These are phyloP conservation scores for Pistacia atlantica DNA, from an alignment of 345 rosid genomes.

Conservation along the genomic window DNA sequence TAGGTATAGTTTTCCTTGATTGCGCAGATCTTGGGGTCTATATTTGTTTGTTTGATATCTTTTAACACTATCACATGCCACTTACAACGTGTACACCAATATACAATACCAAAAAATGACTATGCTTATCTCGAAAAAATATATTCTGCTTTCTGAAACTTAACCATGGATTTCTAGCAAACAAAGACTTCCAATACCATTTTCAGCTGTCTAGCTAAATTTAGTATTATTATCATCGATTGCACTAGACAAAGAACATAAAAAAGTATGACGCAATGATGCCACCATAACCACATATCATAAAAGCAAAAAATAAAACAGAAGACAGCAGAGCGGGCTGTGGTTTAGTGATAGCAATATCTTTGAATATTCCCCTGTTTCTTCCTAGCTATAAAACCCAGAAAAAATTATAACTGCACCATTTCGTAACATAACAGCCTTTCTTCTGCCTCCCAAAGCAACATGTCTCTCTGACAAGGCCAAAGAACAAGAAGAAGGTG, in stretches of 20 bases:
- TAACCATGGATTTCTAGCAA: conserved; percentile 4
- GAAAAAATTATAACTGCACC: too few species aligned
- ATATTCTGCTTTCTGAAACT: neutral
- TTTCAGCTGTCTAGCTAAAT: neutral
- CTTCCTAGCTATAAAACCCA: too few species aligned
- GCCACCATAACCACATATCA: neutral
- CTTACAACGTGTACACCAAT: neutral
- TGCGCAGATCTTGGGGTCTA: neutral
- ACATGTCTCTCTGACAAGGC: too few species aligned
- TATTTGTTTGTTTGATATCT: neutral
- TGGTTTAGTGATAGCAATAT: too few species aligned
- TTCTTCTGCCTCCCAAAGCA: too few species aligned
- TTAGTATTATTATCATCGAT: neutral
- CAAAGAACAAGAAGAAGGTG: too few species aligned
- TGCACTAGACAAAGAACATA: neutral
- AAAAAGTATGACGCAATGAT: neutral
- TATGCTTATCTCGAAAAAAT: neutral
- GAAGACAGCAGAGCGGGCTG: too few species aligned
- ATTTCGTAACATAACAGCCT: too few species aligned
- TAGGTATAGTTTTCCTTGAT: neutral
- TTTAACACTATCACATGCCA: neutral
- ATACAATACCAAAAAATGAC: too few species aligned
- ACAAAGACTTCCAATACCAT: neutral
- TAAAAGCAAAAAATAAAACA: neutral
- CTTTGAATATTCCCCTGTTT: too few species aligned